Evolutionary conservation across 164 flowering plant genomes (phyloP).

Genomic region (Piper longum): DNA sequence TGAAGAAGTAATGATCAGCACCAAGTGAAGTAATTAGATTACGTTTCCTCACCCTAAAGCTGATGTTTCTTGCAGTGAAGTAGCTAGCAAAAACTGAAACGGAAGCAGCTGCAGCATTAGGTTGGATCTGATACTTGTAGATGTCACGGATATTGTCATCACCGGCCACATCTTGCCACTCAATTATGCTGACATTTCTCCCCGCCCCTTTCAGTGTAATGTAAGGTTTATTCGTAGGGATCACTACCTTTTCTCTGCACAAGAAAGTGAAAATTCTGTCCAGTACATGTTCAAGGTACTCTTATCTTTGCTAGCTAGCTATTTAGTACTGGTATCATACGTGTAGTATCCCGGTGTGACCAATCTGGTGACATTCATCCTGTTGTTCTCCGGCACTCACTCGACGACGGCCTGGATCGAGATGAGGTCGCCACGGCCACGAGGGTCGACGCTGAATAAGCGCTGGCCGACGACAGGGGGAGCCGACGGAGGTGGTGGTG

Average conservation of each 20-base stretch:
- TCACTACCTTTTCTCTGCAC: constrained; percentile 80
- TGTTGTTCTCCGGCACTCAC: constrained; percentile 46
- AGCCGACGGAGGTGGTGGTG: no score
- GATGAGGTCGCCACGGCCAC: constrained; percentile 44
- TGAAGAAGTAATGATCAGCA: background rate
- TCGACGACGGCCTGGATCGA: constrained; percentile 75
- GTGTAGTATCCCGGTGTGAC: no score
- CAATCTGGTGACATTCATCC: no score
- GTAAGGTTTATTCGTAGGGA: constrained; percentile 69
- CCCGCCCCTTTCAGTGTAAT: constrained; percentile 84
- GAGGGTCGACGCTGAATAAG: constrained; percentile 2
- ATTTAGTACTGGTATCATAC: background rate
- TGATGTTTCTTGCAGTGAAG: constrained; percentile 81
- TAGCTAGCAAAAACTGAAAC: constrained; percentile 63
- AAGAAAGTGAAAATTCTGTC: background rate
- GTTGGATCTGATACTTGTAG: constrained; percentile 59
- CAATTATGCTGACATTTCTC: constrained; percentile 55
- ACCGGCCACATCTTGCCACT: constrained; percentile 86
- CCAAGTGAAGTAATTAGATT: background rate
- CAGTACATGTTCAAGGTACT: background rate
- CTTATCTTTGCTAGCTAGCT: no score
- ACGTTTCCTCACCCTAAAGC: constrained; percentile 56
- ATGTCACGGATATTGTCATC: constrained; percentile 22
- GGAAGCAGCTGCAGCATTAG: constrained; percentile 65
- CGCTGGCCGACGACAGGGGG: no score